Conservation (phyloP, 179 eudicot genomes). For the Beta corolliflora region DNA sequence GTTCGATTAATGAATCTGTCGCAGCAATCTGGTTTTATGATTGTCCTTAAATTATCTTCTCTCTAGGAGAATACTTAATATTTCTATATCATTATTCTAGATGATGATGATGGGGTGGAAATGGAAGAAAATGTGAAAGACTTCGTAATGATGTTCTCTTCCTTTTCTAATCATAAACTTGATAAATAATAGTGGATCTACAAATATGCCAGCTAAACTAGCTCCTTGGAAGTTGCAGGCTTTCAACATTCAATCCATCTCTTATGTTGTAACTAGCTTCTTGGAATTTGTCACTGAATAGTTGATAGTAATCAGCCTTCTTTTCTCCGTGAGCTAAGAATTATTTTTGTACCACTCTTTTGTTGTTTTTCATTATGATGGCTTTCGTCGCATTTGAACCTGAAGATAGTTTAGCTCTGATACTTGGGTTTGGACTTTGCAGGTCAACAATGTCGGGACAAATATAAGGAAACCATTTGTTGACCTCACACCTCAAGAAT, state of each 20-base stretch:
- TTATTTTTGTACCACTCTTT: background rate
- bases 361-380: background rate
- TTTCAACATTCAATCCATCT: background rate
- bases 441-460: slow-evolving; percentile 53
- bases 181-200: background rate
- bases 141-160: background rate
- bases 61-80: too few species aligned
- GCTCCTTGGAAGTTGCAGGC: background rate
- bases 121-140: background rate
- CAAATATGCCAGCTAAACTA: background rate
- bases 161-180: background rate
- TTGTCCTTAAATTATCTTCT: too few species aligned
- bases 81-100: background rate
- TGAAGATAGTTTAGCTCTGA: background rate
- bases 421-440: slow-evolving; percentile 1
- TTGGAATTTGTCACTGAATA: background rate
- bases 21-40: too few species aligned
- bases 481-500: slow-evolving; percentile 55
- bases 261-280: background rate
- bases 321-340: background rate
- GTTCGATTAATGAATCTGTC: too few species aligned
- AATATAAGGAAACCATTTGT: slow-evolving; percentile 57
- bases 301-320: background rate
- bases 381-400: background rate
- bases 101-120: background rate